Evolutionary conservation across 768 basidiomycete species (phyloP).

Genomic region (Coprinopsis strossmayeri): DNA sequence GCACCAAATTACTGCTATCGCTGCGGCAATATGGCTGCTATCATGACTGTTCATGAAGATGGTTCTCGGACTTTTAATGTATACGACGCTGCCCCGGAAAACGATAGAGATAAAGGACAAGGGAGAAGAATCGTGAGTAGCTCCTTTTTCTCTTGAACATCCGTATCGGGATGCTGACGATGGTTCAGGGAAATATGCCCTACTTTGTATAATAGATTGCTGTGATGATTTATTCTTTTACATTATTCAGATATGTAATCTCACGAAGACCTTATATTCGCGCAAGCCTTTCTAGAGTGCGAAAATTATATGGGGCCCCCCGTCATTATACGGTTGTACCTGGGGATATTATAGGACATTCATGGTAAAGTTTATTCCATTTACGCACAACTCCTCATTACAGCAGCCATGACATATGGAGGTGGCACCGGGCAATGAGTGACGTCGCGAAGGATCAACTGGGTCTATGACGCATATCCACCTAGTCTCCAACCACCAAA

Average conservation of each 20-base stretch:
- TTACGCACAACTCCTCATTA: too few relatives aligned
- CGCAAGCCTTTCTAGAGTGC: background rate
- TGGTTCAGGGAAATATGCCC: slow-evolving; percentile 38
- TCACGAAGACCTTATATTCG: background rate
- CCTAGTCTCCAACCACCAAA: too few relatives aligned
- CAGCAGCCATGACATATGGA: too few relatives aligned
- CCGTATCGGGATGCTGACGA: background rate
- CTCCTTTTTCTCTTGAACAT: background rate
- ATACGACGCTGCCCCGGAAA: slow-evolving; percentile 85
- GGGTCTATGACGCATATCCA: too few relatives aligned
- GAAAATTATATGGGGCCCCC: too few relatives aligned
- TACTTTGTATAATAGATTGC: slow-evolving; percentile 23
- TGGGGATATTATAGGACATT: too few relatives aligned
- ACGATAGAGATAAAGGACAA: slow-evolving; percentile 78
- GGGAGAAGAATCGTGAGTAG: slow-evolving; percentile 61
- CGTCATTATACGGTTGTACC: too few relatives aligned
- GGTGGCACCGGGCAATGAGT: too few relatives aligned
- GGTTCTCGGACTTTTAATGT: slow-evolving; percentile 69
- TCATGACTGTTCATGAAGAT: slow-evolving; percentile 75
- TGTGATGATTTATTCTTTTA: background rate
- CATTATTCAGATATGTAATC: background rate
- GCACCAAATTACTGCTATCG: slow-evolving; percentile 80
- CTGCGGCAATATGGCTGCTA: slow-evolving; percentile 83
- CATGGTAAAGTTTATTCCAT: too few relatives aligned
- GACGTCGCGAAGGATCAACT: too few relatives aligned